A percentile compares a stretch with the other conserved stretches of the same genome.
Conservation (phyloP, 805 yeast species). For the Metschnikowia anglica region DNA sequence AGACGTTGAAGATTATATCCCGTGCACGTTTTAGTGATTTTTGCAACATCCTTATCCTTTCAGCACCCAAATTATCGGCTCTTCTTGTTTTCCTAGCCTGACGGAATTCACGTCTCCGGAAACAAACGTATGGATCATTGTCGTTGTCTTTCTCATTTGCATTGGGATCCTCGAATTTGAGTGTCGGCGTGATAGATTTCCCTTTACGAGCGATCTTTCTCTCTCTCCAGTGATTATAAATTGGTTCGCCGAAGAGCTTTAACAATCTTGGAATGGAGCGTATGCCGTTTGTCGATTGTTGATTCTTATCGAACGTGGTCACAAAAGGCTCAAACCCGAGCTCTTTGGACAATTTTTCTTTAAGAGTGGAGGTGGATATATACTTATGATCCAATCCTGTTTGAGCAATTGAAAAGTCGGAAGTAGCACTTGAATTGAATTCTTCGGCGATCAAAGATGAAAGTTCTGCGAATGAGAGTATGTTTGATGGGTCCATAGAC, state of each 20-base stretch:
- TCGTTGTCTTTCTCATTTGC: constrained; percentile 79
- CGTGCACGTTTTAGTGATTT: constrained; percentile 76
- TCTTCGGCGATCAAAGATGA: constrained; percentile 47
- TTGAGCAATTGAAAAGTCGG: constrained; percentile 20
- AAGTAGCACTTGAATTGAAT: constrained; percentile 27
- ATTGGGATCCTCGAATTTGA: constrained; percentile 79
- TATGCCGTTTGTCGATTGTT: constrained; percentile 23
- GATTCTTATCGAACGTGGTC: constrained; percentile 56
- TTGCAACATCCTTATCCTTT: constrained; percentile 70
- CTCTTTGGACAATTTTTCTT: constrained; percentile 55
- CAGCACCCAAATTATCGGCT: constrained; percentile 87
- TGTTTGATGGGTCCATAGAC: constrained; percentile 77
- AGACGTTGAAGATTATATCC: constrained; percentile 63
- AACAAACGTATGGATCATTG: constrained; percentile 91
- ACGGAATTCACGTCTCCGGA: constrained; percentile 91
- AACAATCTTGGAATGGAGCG: constrained; percentile 51
- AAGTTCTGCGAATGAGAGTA: constrained; percentile 69
- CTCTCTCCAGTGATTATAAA: constrained; percentile 79
- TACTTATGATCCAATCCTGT: constrained; percentile 33
- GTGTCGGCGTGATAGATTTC: constrained; percentile 64
- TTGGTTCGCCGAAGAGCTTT: constrained; percentile 57
- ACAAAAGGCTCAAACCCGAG: constrained; percentile 53
- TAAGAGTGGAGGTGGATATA: constrained; percentile 56
- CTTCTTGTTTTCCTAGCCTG: constrained; percentile 96
- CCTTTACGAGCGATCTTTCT: constrained; percentile 74